Base-by-base conservation (phyloP, 2,329 filamentous ascomycete genomes). In the Neofusicoccum ribis region DNA sequence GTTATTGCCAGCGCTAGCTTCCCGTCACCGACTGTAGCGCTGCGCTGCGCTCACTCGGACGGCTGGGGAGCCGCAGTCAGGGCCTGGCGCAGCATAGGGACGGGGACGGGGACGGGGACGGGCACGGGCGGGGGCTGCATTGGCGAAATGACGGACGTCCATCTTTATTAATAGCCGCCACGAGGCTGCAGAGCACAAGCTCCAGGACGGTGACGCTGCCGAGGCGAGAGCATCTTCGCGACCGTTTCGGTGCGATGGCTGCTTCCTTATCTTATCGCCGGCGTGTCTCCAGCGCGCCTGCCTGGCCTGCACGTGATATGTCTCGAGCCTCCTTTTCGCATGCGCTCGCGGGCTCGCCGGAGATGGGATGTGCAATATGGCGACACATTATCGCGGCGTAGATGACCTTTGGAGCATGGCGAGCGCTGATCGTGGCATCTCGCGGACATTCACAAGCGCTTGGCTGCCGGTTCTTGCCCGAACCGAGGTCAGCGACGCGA, bases 381-480 rank as follows among this genome's bases (percentile, higher is more conserved):
- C 7, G 12, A 15, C 15, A 6, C 14, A 7, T 2, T 15, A 11
- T 31, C 27, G 41, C 54, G 54, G 8, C 6, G 23, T 7, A 17
- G 41, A 17, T 3, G 20, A 3, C 54, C 36, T 23, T 20, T 43
- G 43, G 31, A 60, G 56, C 11, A 4, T n/a, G 5, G 14, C 14
- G 17, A n/a, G 27, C 12, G 56, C 27, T 37, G 31, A 59, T 44
- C 37, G 39, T 20, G 37, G 2, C 8, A 31, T 17, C 43, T 12
- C n/a, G 12, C 36, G 20, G 52, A 11, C 52, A 23, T 43, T 58
- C 56, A 60, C 56, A 60, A 60, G 56, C 56, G 23, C 54, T 44
- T 20, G 54, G 54, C 54, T 59, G 39, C 54, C 54, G 3, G 6
- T 34, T 34, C 15, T 14, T 43, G 56, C 56, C 49, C 39, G 41